These are phyloP conservation scores for Rhododendron ovatum DNA, from an alignment of 148 eudicot species.

Conservation along the genomic window DNA sequence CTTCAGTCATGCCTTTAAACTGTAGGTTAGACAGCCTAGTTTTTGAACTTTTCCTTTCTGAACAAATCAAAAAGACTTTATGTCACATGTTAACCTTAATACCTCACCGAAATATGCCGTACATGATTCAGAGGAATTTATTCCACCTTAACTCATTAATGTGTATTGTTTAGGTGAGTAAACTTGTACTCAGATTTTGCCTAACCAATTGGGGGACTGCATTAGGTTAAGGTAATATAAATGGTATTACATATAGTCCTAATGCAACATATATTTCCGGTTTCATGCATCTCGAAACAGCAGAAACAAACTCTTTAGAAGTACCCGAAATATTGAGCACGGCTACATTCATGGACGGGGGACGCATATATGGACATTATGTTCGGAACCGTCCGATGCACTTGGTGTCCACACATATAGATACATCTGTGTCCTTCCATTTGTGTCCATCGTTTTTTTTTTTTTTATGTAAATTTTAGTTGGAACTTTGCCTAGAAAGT, in stretches of 20 bases:
- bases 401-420: no score
- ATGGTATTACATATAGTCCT: not conserved
- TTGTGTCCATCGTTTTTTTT: not conserved
- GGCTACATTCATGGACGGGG: not conserved
- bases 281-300: not conserved
- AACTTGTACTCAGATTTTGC: not conserved
- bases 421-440: not conserved
- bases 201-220: not conserved
- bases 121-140: not conserved
- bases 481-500: not conserved
- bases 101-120: not conserved
- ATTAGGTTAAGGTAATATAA: not conserved
- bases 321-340: not conserved
- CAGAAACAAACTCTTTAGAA: not conserved
- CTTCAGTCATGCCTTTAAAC: not conserved
- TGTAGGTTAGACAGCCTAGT: not conserved
- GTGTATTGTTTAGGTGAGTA: not conserved
- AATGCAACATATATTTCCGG: not conserved
- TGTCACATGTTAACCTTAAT: not conserved
- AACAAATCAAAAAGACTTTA: not conserved
- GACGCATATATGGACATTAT: not conserved
- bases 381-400: not conserved
- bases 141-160: not conserved
- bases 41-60: not conserved
- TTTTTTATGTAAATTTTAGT: not conserved